Percentiles rank a stretch among this genome's conserved stretches.
These are phyloP conservation scores for Aspergillus nidulans DNA, from an alignment of 495 filamentous ascomycete species.

Conservation along the genomic window DNA sequence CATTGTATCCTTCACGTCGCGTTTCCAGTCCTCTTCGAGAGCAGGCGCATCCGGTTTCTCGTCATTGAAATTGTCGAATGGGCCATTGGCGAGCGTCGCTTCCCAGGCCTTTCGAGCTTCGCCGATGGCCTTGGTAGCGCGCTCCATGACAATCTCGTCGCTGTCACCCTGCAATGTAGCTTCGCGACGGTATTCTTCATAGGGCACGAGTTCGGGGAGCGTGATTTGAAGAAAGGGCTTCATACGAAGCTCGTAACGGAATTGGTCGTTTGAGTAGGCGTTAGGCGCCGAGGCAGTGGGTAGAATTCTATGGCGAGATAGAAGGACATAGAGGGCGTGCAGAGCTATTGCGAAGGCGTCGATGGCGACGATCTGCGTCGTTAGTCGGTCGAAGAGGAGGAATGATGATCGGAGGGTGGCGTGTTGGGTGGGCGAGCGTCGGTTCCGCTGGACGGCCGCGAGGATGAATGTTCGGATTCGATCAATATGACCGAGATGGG, in stretches of 20 bases:
- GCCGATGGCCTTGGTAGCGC: constrained; percentile 55
- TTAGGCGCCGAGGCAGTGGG: constrained; percentile 46
- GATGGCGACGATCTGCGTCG: constrained; percentile 63
- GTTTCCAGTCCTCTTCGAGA: constrained; percentile 56
- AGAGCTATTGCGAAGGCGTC: constrained; percentile 69
- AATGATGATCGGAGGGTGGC: constrained; percentile 49
- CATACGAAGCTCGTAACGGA: constrained; percentile 87
- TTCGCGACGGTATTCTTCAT: constrained; percentile 51
- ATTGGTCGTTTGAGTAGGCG: constrained; percentile 63
- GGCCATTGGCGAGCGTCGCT: constrained; percentile 43
- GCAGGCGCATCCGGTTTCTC: constrained; percentile 41
- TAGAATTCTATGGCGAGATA: constrained; percentile 58
- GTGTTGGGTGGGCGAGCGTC: constrained; percentile 27
- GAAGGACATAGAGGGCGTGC: constrained; percentile 59
- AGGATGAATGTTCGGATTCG: constrained; percentile 62
- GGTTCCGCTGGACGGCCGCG: constrained; percentile 30
- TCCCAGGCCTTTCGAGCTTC: constrained; percentile 65
- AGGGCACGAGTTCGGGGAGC: constrained; percentile 66
- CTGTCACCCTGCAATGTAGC: constrained; percentile 38
- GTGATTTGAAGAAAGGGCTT: constrained; percentile 72
- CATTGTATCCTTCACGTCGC: constrained; percentile 53
- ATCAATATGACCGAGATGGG: constrained; percentile 55
- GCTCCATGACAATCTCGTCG: constrained; percentile 48
- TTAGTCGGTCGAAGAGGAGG: constrained; percentile 54
- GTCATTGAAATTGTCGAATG: constrained; percentile 25